Percentiles rank a stretch among this genome's conserved stretches.
phyloP scores from a whole-genome alignment of 345 rosid genomes.

The Eucalyptus microcorys region DNA sequence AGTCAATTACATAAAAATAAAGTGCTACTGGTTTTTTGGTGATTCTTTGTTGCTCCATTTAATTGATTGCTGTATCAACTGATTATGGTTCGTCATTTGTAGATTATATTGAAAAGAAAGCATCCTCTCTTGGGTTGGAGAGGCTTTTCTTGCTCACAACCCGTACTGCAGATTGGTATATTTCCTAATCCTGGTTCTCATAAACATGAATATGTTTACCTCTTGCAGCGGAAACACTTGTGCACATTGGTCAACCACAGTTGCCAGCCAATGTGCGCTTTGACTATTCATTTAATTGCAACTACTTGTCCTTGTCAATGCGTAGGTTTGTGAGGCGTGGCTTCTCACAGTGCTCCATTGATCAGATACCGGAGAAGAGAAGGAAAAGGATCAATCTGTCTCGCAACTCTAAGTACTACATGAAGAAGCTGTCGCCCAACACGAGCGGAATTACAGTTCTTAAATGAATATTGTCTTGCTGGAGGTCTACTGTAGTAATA shows the following conservation, averaged over 20 bases:
- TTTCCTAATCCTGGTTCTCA: not conserved
- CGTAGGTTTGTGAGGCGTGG: constrained; percentile 78
- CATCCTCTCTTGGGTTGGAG: constrained; percentile 55
- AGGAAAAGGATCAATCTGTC: constrained; percentile 66
- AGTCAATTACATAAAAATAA: not conserved
- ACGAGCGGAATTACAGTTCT: constrained; percentile 51
- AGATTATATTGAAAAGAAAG: constrained; percentile 92
- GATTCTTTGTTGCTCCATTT: not conserved
- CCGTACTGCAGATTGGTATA: constrained; percentile 90
- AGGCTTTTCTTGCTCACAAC: constrained; percentile 79
- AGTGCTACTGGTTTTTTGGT: not conserved
- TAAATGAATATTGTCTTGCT: not conserved
- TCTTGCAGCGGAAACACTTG: not conserved
- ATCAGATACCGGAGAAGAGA: constrained; percentile 60
- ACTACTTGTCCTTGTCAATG: not conserved
- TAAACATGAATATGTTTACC: not conserved
- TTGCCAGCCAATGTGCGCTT: not conserved
- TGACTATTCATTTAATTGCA: not conserved
- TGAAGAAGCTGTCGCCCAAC: constrained; percentile 68
- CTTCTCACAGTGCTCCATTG: constrained; percentile 62
- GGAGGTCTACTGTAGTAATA: not conserved
- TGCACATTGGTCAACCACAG: not conserved
- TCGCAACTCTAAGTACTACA: constrained; percentile 73
- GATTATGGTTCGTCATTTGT: not conserved
- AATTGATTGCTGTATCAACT: not conserved